These are phyloP conservation scores for Puccinia sorghi DNA, from an alignment of 1,284 basidiomycete genomes.

Conservation along the genomic window DNA sequence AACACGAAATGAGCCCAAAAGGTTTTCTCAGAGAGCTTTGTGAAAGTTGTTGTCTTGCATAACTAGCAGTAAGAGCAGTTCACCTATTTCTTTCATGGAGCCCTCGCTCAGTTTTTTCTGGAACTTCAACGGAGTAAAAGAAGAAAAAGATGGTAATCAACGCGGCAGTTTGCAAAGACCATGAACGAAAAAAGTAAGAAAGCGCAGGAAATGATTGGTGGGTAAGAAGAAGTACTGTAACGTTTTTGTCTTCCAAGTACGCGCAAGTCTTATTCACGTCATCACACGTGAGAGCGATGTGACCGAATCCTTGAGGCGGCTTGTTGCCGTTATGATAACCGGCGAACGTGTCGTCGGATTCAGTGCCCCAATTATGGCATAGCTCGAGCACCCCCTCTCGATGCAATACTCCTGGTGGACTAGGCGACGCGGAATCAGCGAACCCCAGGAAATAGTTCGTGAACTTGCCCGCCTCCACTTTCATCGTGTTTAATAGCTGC, in stretches of 20 bases:
- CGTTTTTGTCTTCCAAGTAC: constrained; percentile 77
- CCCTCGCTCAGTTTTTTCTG: constrained; percentile 85
- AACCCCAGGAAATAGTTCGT: constrained; percentile 54
- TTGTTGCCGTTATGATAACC: constrained; percentile 80
- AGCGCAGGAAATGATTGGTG: not conserved
- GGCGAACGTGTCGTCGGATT: constrained; percentile 72
- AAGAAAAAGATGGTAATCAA: no score
- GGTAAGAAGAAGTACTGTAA: constrained; percentile 57
- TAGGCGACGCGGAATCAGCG: constrained; percentile 56
- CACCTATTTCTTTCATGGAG: constrained; percentile 66
- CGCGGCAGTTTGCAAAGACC: no score
- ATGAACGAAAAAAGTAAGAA: not conserved
- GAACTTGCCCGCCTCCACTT: constrained; percentile 23
- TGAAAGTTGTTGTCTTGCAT: no score
- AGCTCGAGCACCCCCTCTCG: constrained; percentile 75
- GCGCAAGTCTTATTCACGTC: constrained; percentile 80
- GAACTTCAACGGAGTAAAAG: constrained; percentile 62
- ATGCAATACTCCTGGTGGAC: constrained; percentile 53
- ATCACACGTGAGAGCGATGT: constrained; percentile 78
- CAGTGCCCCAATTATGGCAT: constrained; percentile 77
- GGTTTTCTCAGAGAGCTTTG: no score
- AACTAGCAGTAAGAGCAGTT: no score
- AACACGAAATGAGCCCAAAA: not conserved
- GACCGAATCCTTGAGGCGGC: constrained; percentile 65
- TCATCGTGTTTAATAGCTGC: constrained; percentile 13